A percentile compares a stretch with the other conserved stretches of the same genome.
Evolutionary conservation across 768 basidiomycete genomes (phyloP).

Genomic region (Lactarius hatsudake): DNA sequence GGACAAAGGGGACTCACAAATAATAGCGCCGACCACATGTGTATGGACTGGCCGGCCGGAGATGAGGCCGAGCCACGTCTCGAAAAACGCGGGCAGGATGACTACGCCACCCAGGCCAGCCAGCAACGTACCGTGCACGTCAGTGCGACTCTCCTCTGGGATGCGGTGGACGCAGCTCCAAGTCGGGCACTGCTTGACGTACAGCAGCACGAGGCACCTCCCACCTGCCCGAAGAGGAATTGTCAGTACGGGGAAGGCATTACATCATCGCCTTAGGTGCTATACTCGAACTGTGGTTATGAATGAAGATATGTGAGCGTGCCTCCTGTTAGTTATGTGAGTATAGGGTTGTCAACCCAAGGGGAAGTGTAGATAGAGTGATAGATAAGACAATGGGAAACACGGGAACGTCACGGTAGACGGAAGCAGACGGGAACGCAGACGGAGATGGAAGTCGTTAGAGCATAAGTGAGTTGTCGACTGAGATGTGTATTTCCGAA

Average conservation of each 20-base stretch:
- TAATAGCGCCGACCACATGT: slow-evolving; percentile 1
- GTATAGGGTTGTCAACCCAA: too few relatives aligned
- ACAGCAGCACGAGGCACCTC: slow-evolving; percentile 5
- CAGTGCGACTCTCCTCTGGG: not conserved
- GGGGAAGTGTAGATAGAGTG: too few relatives aligned
- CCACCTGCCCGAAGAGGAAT: not conserved
- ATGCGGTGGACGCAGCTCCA: slow-evolving; percentile 8
- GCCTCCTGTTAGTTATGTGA: slow-evolving; percentile 7
- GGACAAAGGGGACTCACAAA: slow-evolving; percentile 4
- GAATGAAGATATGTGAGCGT: slow-evolving; percentile 19
- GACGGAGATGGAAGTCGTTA: too few relatives aligned
- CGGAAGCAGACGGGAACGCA: too few relatives aligned
- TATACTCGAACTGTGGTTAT: not conserved
- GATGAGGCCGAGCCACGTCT: slow-evolving; percentile 11
- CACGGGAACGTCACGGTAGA: too few relatives aligned
- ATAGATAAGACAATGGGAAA: too few relatives aligned
- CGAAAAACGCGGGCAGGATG: slow-evolving; percentile 9
- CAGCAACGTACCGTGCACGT: not conserved
- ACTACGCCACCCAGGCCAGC: not conserved
- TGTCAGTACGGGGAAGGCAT: not conserved
- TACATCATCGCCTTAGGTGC: slow-evolving; percentile 7
- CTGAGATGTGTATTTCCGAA: too few relatives aligned
- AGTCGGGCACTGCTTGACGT: slow-evolving; percentile 7
- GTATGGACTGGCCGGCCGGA: not conserved
- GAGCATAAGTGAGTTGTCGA: too few relatives aligned